Conservation (phyloP, 2,329 filamentous ascomycete genomes). For the Zasmidium cellare region DNA sequence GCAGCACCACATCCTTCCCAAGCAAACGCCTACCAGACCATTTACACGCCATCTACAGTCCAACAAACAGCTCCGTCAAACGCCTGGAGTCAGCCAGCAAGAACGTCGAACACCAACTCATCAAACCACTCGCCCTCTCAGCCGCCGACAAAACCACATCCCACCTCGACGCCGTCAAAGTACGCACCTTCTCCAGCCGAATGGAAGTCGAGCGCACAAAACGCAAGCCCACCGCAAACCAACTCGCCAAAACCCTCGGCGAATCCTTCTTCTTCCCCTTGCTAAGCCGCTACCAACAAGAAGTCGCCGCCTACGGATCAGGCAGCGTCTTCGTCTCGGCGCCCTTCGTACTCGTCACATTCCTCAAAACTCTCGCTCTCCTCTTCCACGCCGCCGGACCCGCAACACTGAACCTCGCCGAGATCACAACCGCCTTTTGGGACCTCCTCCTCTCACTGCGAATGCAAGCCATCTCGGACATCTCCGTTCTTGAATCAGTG, state of each 20-base stretch:
- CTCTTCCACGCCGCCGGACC: conserved; percentile 82
- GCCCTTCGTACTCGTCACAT: conserved; percentile 73
- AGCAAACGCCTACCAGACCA: conserved; percentile 75
- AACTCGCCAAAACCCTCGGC: conserved; percentile 73
- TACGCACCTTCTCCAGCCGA: conserved; percentile 82
- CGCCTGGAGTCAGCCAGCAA: conserved; percentile 69
- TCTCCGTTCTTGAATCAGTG: conserved; percentile 68
- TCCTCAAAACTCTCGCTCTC: conserved; percentile 82
- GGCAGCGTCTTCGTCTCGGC: conserved; percentile 65
- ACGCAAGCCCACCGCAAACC: conserved; percentile 66
- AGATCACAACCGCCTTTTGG: conserved; percentile 84
- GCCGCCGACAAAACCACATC: conserved; percentile 79
- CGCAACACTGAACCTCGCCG: conserved; percentile 70
- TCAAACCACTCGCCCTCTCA: conserved; percentile 76
- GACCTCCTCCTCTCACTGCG: conserved; percentile 74
- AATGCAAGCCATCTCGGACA: conserved; percentile 45
- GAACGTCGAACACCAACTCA: conserved; percentile 68
- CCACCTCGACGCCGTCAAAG: conserved; percentile 75
- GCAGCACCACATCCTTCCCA: conserved; percentile 59
- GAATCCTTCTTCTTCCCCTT: conserved; percentile 84
- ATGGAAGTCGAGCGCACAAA: conserved; percentile 62
- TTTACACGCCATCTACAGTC: conserved; percentile 69
- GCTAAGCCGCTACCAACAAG: conserved; percentile 63
- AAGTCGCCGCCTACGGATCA: conserved; percentile 34
- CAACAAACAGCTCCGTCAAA: conserved; percentile 37